Conservation (phyloP, 2,329 filamentous ascomycete genomes). For the Exophiala calicioides region DNA sequence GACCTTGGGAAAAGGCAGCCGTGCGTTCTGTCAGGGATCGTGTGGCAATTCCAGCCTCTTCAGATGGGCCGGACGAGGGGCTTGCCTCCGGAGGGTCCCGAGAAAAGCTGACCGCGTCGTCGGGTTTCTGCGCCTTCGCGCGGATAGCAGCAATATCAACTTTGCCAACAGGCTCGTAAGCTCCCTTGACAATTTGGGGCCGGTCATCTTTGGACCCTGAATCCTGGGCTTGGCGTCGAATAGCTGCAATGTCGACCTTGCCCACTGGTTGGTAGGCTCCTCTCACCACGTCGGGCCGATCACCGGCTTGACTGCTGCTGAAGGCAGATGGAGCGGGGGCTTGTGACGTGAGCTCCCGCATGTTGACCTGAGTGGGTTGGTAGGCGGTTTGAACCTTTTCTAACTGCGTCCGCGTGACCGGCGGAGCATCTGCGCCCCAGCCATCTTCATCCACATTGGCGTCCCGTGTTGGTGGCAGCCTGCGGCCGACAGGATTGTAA, state of each 20-base stretch:
- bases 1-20: constrained; percentile 66
- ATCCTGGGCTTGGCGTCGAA: constrained; percentile 73
- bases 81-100: constrained; percentile 41
- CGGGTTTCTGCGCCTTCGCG: constrained; percentile 72
- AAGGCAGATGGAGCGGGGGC: constrained; percentile 64
- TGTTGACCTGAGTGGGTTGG: constrained; percentile 92
- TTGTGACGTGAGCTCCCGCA: constrained; percentile 78
- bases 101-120: constrained; percentile 35
- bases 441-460: constrained; percentile 72
- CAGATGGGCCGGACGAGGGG: constrained; percentile 46
- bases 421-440: constrained; percentile 94
- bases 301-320: constrained; percentile 51
- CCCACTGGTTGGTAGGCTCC: constrained; percentile 92
- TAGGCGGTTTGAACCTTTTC: constrained; percentile 93
- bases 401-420: constrained; percentile 78
- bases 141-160: constrained; percentile 95
- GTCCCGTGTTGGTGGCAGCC: constrained; percentile 48
- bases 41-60: constrained; percentile 53
- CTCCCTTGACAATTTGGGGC: constrained; percentile 82
- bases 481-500: constrained; percentile 65
- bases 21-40: constrained; percentile 74
- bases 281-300: constrained; percentile 66
- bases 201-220: constrained; percentile 67
- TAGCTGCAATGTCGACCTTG: constrained; percentile 94
- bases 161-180: constrained; percentile 93